Evolutionary conservation across 177 flowering plant species (phyloP), one percentile per base, ranked within the genome.

Genomic region (Vitis hybrid): DNA sequence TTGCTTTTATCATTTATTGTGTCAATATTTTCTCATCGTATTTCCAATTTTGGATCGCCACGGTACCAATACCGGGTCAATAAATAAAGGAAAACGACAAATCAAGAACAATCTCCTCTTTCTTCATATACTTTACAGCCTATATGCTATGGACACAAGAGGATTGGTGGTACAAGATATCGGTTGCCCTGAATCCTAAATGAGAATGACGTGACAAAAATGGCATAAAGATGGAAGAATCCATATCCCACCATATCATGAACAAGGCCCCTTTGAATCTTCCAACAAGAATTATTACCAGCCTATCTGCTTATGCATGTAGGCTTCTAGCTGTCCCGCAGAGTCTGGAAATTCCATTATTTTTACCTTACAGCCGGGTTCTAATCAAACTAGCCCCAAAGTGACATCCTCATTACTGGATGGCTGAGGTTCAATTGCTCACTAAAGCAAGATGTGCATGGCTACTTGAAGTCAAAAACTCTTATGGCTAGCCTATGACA

Each of bases 231-330:
- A 62, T 61, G 7, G 18, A 61, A 61, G 64, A 61, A 61, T 61
- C 50, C 49, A 13, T 32, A 32, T 61, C 65, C 51, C n/a, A 62
- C 51, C 49, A 62, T 15, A 35, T 8, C 10, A 5, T 5, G 11
- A n/a, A 35, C 16, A n/a, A 32, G 64, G 64, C 15, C 49, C 49
- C 51, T 13, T n/a, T 62, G 65, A 62, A 62, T 62, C 65, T 62
- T 21, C 16, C 21, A 62, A 35, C n/a, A 40, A 30, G n/a, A 62
- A 62, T 35, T n/a, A 35, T 62, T 6, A 62, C 8, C 48, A 30
- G 32, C 32, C 32, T 30, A 30, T 30, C 32, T 30, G 49, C 64
- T 10, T 32, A 35, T 24, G 14, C 13, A 61, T 61, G 19, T 32
- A 48, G n/a, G 35, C 5, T 49, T 30, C 40, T 6, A 35, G 21